Evolutionary conservation across 345 rosid genomes (phyloP).

Genomic region (Luvunga scandens): DNA sequence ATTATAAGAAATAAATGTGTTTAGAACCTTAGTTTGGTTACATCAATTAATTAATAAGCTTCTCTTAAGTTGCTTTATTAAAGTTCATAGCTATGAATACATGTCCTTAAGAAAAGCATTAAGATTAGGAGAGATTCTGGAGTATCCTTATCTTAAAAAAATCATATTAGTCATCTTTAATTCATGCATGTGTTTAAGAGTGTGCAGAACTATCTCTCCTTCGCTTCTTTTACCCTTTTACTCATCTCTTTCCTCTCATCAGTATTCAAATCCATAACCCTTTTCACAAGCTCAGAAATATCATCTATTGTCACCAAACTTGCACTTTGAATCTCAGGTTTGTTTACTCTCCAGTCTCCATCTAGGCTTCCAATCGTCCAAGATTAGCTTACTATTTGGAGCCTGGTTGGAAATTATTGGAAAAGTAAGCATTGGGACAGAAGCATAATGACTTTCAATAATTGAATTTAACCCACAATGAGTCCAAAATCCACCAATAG

Average conservation of each 20-base stretch:
- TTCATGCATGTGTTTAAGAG: no score
- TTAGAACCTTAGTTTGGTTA: no score
- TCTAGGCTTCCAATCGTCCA: conserved; percentile 39
- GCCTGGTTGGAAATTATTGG: conserved; percentile 32
- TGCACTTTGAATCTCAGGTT: neutral
- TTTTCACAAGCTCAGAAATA: conserved; percentile 14
- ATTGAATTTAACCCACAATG: conserved; percentile 44
- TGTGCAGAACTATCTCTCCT: neutral
- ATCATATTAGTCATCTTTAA: no score
- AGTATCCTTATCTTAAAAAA: no score
- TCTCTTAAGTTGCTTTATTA: neutral
- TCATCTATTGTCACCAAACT: conserved; percentile 22
- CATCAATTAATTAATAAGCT: no score
- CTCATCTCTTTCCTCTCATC: conserved; percentile 22
- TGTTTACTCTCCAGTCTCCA: conserved; percentile 31
- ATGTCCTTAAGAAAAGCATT: neutral
- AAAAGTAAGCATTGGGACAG: conserved; percentile 36
- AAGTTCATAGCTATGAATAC: neutral
- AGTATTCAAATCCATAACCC: conserved; percentile 20
- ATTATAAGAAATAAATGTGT: neutral
- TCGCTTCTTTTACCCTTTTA: conserved; percentile 14
- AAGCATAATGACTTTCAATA: conserved; percentile 30
- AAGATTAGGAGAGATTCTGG: no score
- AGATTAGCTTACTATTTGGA: conserved; percentile 28
- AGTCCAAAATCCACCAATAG: conserved; percentile 38